Percentiles rank a stretch among this genome's conserved stretches.
These are phyloP conservation scores for Prunus mume DNA, from an alignment of 306 rosid species.

Conservation along the genomic window DNA sequence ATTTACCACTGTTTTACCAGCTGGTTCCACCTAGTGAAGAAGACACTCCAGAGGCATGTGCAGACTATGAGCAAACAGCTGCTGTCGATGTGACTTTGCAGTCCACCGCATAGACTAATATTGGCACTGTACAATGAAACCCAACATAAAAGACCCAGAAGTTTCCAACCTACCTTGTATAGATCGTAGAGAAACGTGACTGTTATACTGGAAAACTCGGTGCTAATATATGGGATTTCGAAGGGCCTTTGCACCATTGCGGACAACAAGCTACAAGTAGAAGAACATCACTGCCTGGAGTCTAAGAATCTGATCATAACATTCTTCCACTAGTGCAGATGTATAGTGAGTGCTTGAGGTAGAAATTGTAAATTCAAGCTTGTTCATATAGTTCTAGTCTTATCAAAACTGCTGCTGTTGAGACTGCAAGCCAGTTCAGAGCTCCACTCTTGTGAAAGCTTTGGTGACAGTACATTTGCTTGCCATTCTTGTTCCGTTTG, in stretches of 20 bases:
- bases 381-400: slow-evolving; percentile 17
- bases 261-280: not conserved
- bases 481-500: not conserved
- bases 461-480: not conserved
- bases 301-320: slow-evolving; percentile 22
- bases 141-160: not conserved
- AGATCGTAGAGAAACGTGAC: slow-evolving; percentile 3
- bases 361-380: slow-evolving; percentile 43
- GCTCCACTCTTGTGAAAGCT: not conserved
- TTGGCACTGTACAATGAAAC: slow-evolving; percentile 2
- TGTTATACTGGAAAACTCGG: not conserved
- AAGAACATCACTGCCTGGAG: slow-evolving; percentile 20
- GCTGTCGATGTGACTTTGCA: slow-evolving; percentile 67
- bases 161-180: slow-evolving; percentile 28
- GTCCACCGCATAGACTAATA: slow-evolving; percentile 68
- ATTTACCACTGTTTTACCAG: slow-evolving; percentile 89
- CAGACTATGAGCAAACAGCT: slow-evolving; percentile 56
- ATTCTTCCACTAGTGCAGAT: slow-evolving; percentile 21
- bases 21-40: slow-evolving; percentile 99
- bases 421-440: not conserved
- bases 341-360: slow-evolving; percentile 42
- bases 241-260: not conserved
- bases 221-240: not conserved
- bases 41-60: slow-evolving; percentile 92
- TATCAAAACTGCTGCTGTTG: slow-evolving; percentile 10